Evolutionary conservation across 2,329 filamentous ascomycete species (phyloP).

Genomic region (Calonectria henricotiae): DNA sequence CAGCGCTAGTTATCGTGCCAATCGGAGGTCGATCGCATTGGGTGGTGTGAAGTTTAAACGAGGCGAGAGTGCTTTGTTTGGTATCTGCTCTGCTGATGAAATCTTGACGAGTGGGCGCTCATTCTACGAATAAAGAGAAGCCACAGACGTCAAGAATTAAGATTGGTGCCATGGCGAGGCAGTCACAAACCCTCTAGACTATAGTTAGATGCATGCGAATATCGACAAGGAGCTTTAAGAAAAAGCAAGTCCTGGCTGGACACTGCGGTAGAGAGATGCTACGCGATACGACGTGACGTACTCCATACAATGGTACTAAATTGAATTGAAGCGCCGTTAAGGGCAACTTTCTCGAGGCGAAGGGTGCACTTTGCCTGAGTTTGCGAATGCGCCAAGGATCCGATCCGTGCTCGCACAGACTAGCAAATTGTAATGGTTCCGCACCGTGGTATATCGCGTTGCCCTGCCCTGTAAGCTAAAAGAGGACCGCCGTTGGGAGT

Average conservation of each 20-base stretch:
- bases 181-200: neutral
- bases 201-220: neutral
- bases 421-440: conserved; percentile 19
- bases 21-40: conserved; percentile 56
- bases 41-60: conserved; percentile 50
- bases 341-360: conserved; percentile 5
- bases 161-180: neutral
- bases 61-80: conserved; percentile 41
- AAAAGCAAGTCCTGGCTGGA: conserved; percentile 7
- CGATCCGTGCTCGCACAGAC: conserved; percentile 5
- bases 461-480: conserved; percentile 10
- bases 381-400: neutral
- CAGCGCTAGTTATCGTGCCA: conserved; percentile 54
- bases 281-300: conserved; percentile 11
- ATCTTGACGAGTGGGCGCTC: conserved; percentile 38
- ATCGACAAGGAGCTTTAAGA: conserved; percentile 3
- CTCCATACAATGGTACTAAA: neutral
- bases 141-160: conserved; percentile 38
- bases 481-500: conserved; percentile 17
- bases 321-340: conserved; percentile 13
- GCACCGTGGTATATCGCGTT: conserved; percentile 19
- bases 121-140: conserved; percentile 23
- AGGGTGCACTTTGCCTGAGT: conserved; percentile 5
- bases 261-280: neutral
- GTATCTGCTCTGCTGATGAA: conserved; percentile 28